These are phyloP conservation scores for Neurospora pannonica DNA, from an alignment of 495 filamentous ascomycete species.

Conservation along the genomic window DNA sequence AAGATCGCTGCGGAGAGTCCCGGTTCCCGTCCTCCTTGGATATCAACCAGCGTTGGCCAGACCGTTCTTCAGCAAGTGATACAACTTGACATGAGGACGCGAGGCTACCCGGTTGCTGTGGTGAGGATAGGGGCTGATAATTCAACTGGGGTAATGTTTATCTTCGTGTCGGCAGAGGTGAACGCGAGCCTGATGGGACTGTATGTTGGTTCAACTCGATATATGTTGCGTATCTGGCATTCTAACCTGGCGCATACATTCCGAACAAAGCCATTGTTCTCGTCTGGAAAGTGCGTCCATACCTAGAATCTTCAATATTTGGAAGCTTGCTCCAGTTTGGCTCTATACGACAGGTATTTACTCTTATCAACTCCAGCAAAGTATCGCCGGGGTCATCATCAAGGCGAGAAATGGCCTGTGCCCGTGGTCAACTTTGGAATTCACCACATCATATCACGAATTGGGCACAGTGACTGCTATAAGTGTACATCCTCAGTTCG, in stretches of 20 bases:
- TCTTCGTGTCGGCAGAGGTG: background rate
- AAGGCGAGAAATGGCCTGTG: background rate
- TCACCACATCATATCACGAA: background rate
- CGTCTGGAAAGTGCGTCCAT: background rate
- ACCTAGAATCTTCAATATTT: background rate
- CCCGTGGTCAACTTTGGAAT: background rate
- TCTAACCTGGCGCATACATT: background rate
- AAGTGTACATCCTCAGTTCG: background rate
- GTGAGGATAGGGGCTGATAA: background rate
- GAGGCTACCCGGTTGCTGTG: background rate
- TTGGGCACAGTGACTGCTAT: background rate
- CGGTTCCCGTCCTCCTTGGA: background rate
- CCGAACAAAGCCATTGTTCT: background rate
- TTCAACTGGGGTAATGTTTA: background rate
- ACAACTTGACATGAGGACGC: background rate
- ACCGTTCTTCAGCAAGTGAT: background rate
- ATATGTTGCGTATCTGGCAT: background rate
- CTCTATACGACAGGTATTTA: background rate
- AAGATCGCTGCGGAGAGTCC: background rate
- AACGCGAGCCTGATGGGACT: background rate
- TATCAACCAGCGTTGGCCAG: background rate
- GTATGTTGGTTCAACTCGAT: background rate
- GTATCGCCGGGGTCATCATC: background rate
- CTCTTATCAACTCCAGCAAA: background rate
- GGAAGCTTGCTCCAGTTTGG: background rate